Evolutionary conservation across 1,284 basidiomycete species (phyloP).

Genomic region (Rhodotorula sp.): DNA sequence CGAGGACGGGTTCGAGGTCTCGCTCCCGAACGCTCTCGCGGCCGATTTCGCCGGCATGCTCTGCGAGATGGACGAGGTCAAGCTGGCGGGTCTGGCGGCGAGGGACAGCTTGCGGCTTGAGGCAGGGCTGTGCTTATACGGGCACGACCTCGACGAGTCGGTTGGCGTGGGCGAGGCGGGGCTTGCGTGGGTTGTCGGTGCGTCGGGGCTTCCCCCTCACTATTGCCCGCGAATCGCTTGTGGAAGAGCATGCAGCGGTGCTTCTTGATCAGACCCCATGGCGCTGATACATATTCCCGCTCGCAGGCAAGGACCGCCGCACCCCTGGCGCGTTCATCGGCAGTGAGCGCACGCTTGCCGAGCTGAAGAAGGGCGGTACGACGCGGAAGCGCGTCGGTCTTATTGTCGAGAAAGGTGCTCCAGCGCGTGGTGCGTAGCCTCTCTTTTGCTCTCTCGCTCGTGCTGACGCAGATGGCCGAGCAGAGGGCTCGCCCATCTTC

Average conservation of each 20-base stretch:
- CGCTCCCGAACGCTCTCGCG: slow-evolving; percentile 16
- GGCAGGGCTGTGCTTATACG: slow-evolving; percentile 98
- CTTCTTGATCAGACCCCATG: too few species aligned
- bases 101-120: slow-evolving; percentile 91
- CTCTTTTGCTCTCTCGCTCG: background rate
- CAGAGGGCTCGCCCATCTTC: slow-evolving; percentile 77
- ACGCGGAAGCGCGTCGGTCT: slow-evolving; percentile 79
- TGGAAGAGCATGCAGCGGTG: too few species aligned
- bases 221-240: background rate
- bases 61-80: slow-evolving; percentile 60
- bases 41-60: slow-evolving; percentile 31
- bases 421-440: slow-evolving; percentile 62
- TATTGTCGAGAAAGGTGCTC: slow-evolving; percentile 72
- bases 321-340: slow-evolving; percentile 74
- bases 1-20: slow-evolving; percentile 95
- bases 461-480: slow-evolving; percentile 47
- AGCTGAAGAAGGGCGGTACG: slow-evolving; percentile 75
- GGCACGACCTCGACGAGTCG: slow-evolving; percentile 85
- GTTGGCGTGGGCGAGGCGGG: slow-evolving; percentile 82
- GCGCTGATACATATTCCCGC: background rate
- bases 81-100: slow-evolving; percentile 87
- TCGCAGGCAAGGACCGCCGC: slow-evolving; percentile 74
- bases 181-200: slow-evolving; percentile 88
- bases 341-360: slow-evolving; percentile 70
- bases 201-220: slow-evolving; percentile 41